Conservation (phyloP, 306 rosid species). For the Astragalus glycyphyllos region DNA sequence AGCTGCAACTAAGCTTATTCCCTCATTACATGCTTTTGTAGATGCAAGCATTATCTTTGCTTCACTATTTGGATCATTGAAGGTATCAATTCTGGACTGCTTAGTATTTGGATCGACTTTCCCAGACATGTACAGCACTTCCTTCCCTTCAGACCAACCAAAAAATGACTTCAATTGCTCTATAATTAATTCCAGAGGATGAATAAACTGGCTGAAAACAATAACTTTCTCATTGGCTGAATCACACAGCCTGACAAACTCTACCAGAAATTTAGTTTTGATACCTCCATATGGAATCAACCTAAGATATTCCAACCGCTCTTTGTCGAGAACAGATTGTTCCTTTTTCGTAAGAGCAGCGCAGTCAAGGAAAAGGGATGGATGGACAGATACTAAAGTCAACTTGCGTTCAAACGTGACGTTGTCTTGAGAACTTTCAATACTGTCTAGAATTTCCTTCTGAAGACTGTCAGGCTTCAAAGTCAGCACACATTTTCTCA, state of each 20-base stretch:
- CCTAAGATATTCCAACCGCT: conserved; percentile 8
- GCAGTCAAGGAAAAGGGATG: conserved; percentile 46
- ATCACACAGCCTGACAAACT: conserved; percentile 42
- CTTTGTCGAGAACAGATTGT: conserved; percentile 33
- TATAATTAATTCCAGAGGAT: conserved; percentile 31
- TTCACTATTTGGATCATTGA: conserved; percentile 43
- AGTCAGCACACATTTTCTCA: conserved; percentile 47
- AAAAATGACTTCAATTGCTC: conserved; percentile 35
- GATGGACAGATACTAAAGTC: conserved; percentile 49
- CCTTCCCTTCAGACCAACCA: conserved; percentile 39
- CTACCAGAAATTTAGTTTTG: conserved; percentile 50
- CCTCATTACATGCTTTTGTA: conserved; percentile 47
- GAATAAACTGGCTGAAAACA: conserved; percentile 47
- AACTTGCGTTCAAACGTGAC: conserved; percentile 36
- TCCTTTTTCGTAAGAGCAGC: neutral
- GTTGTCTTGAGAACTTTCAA: conserved; percentile 3
- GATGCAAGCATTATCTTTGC: conserved; percentile 49
- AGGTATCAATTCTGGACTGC: conserved; percentile 34
- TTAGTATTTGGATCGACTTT: conserved; percentile 19
- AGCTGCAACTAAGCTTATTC: conserved; percentile 49
- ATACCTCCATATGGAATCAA: conserved; percentile 38
- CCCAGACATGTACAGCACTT: conserved; percentile 39
- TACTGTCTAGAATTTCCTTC: conserved; percentile 37
- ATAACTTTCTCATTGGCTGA: conserved; percentile 46
- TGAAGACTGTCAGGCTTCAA: conserved; percentile 43